Evolutionary conservation across 106 monocot species (phyloP).

Genomic region (Allium fistulosum): DNA sequence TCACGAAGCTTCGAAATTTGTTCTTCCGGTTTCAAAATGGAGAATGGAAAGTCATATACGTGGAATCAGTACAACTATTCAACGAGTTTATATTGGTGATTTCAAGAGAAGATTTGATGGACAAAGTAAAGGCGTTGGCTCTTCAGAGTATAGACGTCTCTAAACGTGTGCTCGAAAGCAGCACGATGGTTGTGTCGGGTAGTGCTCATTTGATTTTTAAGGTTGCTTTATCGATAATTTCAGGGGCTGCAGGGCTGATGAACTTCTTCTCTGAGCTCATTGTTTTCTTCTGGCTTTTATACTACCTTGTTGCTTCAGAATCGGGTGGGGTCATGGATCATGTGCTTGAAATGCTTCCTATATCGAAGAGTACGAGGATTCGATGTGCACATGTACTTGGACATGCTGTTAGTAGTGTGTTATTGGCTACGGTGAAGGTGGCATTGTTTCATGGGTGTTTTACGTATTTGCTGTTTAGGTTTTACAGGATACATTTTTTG

Average conservation of each 20-base stretch:
- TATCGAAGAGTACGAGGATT: constrained; percentile 17
- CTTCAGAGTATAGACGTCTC: constrained; percentile 32
- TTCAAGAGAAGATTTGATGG: constrained; percentile 36
- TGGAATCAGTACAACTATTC: constrained; percentile 7
- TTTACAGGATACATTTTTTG: constrained; percentile 37
- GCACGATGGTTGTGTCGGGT: constrained; percentile 30
- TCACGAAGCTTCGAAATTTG: constrained; percentile 23
- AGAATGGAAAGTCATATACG: constrained; percentile 29
- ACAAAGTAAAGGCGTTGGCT: constrained; percentile 33
- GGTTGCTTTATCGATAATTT: constrained; percentile 23
- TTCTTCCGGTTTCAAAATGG: constrained; percentile 9
- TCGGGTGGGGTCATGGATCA: constrained; percentile 30
- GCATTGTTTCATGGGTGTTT: constrained; percentile 42
- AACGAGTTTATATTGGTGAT: constrained; percentile 24
- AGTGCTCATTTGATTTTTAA: constrained; percentile 23
- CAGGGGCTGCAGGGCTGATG: constrained; percentile 37
- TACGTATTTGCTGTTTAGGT: constrained; percentile 40
- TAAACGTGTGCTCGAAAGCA: constrained; percentile 20
- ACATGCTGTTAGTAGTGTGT: constrained; percentile 30
- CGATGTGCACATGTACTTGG: constrained; percentile 38
- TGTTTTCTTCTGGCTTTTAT: constrained; percentile 45
- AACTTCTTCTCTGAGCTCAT: constrained; percentile 32
- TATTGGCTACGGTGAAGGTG: constrained; percentile 37
- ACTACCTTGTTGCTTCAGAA: constrained; percentile 44
- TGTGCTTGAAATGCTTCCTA: constrained; percentile 35